phyloP scores from a whole-genome alignment of 148 eudicot genomes.

The Heliosperma pusillum region DNA sequence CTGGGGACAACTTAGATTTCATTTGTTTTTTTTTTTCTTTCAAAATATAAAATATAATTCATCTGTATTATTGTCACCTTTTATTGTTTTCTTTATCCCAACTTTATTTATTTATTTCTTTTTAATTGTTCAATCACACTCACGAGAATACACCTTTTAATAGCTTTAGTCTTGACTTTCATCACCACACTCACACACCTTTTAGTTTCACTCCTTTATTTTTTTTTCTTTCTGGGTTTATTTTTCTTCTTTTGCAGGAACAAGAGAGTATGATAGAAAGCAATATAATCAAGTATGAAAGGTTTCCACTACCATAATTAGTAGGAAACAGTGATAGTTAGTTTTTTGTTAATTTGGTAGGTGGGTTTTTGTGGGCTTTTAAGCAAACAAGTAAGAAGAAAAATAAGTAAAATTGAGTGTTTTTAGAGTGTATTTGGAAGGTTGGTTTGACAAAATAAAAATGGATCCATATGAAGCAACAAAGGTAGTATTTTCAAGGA shows the following conservation, averaged over 20 bases:
- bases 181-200: constrained; percentile 22
- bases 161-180: constrained; percentile 30
- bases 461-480: constrained; percentile 97
- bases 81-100: neutral
- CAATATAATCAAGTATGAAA: neutral
- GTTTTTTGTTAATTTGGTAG: constrained; percentile 11
- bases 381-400: too few relatives aligned
- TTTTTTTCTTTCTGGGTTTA: neutral
- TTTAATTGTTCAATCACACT: constrained; percentile 2
- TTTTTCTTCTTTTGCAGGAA: constrained; percentile 22
- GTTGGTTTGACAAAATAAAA: constrained; percentile 1
- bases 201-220: neutral
- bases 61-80: neutral
- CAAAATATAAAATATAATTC: too few relatives aligned
- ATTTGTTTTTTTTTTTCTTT: neutral
- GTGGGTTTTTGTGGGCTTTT: constrained; percentile 16
- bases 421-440: too few relatives aligned
- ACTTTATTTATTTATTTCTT: neutral
- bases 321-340: neutral
- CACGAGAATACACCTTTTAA: constrained; percentile 34
- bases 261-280: neutral
- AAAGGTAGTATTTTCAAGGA: constrained; percentile 63
- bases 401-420: neutral
- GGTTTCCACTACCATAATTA: neutral
- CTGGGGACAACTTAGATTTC: neutral